Base-by-base conservation (phyloP, 208 protist species). In the Trypanosoma avium region DNA sequence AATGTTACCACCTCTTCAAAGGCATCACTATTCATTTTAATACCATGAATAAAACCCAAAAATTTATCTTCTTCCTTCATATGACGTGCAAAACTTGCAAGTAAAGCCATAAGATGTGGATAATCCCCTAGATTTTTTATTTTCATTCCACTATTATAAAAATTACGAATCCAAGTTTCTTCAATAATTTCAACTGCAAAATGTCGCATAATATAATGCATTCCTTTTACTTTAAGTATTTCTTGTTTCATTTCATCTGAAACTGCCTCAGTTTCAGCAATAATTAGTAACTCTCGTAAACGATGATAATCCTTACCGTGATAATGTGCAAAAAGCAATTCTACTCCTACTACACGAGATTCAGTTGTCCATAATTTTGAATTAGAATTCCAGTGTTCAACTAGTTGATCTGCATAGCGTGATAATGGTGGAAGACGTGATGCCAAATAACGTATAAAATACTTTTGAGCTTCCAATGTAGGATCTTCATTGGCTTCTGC, bases 381-480 rank as follows among this genome's bases (percentile, higher is more conserved):
- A 6, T 65, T 29, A 4, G 76, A 70, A 54, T 90, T 77, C 86
- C 88, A 94, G 49, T 87, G 81, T 32, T 21, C n/a, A 35, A 90
- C 70, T 8, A 94, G 74, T 56, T 90, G 84, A n/a, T 82, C 74
- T 24, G 83, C 88, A 72, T 94, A 92, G 24, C 73, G 66, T 27
- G 79, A 43, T 45, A 88, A 33, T 4, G 85, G 69, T 1, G 79
- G 85, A 27, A 50, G 49, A 27, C 66, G 71, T n/a, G 33, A 55
- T 2, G 63, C 63, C 12, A 90, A 74, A 24, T 74, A 79, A 5
- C 59, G 60, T 15, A 92, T 30, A 42, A 95, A 81, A 0, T 70
- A 56, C 19, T 64, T 59, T 68, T 95, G 88, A 4, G 88, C 85
- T 19, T 61, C 71, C 0, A 67, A 63, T 0, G 81, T 79, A 5